A percentile compares a stretch with the other conserved stretches of the same genome.
Evolutionary conservation across 108 stramenopile genomes (phyloP).

Genomic region (Fistulifera solaris): DNA sequence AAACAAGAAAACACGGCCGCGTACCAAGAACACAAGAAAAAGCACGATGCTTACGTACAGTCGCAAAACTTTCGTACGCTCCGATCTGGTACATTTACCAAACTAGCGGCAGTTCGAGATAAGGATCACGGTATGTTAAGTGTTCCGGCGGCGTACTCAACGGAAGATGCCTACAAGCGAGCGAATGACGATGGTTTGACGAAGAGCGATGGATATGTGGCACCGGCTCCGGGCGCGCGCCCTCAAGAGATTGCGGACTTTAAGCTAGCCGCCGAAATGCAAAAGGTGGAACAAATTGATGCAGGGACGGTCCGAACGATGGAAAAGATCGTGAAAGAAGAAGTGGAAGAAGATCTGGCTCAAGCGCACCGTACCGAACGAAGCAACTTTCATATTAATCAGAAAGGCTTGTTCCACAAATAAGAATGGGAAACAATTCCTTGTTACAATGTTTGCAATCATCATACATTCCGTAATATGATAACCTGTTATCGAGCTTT

Average conservation of each 20-base stretch:
- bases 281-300: conserved; percentile 83
- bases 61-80: conserved; percentile 69
- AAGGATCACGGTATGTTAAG: conserved; percentile 81
- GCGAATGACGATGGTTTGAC: conserved; percentile 25
- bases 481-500: too few species aligned
- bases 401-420: conserved; percentile 1
- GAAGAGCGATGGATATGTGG: conserved; percentile 19
- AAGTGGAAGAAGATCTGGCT: conserved; percentile 36
- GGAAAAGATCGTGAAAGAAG: conserved; percentile 72
- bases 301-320: conserved; percentile 72
- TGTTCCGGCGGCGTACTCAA: conserved; percentile 79
- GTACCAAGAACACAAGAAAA: conserved; percentile 71
- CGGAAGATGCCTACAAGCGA: conserved; percentile 74
- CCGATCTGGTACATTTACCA: conserved; percentile 59
- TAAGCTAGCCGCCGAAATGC: conserved; percentile 68
- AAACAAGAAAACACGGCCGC: conserved; percentile 85
- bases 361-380: conserved; percentile 40
- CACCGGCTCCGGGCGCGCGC: conserved; percentile 36
- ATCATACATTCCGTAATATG: too few species aligned
- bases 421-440: too few species aligned
- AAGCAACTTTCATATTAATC: conserved; percentile 37
- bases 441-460: too few species aligned
- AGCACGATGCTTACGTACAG: conserved; percentile 51
- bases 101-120: conserved; percentile 67
- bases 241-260: conserved; percentile 72